A percentile compares a stretch with the other conserved stretches of the same genome.
phyloP scores from a whole-genome alignment of 106 monocot species.

The Xerophyta viscosa region DNA sequence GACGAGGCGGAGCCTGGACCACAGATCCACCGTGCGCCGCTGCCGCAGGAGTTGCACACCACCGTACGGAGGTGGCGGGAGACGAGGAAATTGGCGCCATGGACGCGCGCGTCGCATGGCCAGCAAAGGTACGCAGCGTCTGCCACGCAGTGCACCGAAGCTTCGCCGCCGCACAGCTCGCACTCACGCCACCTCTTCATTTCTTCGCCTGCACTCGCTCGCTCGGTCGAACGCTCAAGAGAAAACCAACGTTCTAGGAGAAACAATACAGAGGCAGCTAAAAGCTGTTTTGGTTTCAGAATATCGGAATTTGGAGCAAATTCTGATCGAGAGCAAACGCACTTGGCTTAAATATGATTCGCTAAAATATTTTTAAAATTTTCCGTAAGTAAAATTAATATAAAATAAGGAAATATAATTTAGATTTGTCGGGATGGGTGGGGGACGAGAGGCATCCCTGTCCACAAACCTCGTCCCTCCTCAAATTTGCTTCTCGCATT shows the following conservation, averaged over 20 bases:
- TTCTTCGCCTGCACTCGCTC: background rate
- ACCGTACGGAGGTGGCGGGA: conserved; percentile 4
- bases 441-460: background rate
- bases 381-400: background rate
- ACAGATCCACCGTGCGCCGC: background rate
- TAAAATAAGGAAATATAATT: no score
- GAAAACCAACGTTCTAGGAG: no score
- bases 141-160: conserved; percentile 58
- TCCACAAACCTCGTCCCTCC: conserved; percentile 29
- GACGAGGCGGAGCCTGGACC: conserved; percentile 7
- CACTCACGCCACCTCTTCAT: conserved; percentile 16
- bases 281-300: background rate
- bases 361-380: no score
- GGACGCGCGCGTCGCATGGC: conserved; percentile 30
- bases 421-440: conserved; percentile 5
- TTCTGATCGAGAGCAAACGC: background rate
- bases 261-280: background rate
- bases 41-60: conserved; percentile 31
- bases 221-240: no score
- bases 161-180: conserved; percentile 55
- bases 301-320: background rate
- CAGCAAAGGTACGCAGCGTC: conserved; percentile 64
- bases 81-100: conserved; percentile 9
- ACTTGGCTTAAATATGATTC: no score
- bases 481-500: conserved; percentile 8